Percentiles rank a stretch among this genome's conserved stretches.
Evolutionary conservation across 2,329 filamentous ascomycete genomes (phyloP).

Genomic region (Cercospora sesami): DNA sequence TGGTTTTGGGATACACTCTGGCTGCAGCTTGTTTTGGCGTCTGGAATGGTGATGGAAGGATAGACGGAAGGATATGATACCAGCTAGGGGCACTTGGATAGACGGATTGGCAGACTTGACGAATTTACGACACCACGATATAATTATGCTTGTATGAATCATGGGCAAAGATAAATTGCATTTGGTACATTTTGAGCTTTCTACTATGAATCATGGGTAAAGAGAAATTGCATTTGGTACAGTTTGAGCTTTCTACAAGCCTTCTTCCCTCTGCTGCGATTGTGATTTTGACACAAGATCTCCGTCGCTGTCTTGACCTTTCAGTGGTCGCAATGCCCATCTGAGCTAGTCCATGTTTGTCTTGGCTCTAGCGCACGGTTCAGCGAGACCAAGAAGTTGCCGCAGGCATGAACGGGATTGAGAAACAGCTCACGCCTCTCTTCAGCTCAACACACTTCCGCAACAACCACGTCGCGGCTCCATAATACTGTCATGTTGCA

Average conservation of each 20-base stretch:
- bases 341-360: background rate
- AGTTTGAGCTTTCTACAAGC: background rate
- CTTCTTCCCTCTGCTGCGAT: background rate
- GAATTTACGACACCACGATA: background rate
- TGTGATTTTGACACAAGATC: background rate
- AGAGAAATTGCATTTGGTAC: too few relatives aligned
- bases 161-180: background rate
- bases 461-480: background rate
- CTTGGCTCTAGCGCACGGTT: background rate
- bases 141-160: background rate
- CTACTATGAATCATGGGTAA: background rate
- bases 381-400: background rate
- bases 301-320: too few relatives aligned
- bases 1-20: background rate
- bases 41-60: background rate
- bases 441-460: background rate
- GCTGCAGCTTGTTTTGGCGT: background rate
- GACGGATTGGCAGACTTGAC: background rate
- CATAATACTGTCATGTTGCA: background rate
- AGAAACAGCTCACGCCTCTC: background rate
- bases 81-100: background rate
- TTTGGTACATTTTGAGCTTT: background rate
- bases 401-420: background rate
- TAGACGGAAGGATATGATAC: background rate
- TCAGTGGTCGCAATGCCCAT: background rate